A percentile compares a stretch with the other conserved stretches of the same genome.
Evolutionary conservation across 148 eudicot genomes (phyloP).

Genomic region (Selenicereus undatus): DNA sequence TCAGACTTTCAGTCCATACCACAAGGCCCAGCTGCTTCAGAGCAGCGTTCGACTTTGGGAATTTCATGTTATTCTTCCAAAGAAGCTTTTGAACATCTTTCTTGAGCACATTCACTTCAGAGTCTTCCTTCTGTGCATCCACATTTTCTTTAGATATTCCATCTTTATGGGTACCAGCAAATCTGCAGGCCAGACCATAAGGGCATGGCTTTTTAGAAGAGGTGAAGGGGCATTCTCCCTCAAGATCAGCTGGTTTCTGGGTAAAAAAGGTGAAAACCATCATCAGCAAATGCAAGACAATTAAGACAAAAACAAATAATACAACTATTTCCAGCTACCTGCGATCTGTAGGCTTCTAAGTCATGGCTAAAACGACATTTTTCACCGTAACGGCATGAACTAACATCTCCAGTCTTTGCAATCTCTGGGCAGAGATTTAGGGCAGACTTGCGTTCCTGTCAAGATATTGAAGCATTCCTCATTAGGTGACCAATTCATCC

Average conservation of each 20-base stretch:
- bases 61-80: conserved; percentile 93
- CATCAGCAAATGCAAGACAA: not conserved
- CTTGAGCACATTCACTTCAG: conserved; percentile 64
- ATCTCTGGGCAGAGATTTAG: conserved; percentile 65
- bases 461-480: conserved; percentile 7
- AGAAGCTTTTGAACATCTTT: conserved; percentile 91
- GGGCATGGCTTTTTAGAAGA: conserved; percentile 56
- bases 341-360: conserved; percentile 69
- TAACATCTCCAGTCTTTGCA: conserved; percentile 60
- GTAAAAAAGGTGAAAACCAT: not conserved
- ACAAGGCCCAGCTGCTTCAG: conserved; percentile 73
- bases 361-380: conserved; percentile 93
- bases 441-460: conserved; percentile 66
- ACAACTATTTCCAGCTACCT: conserved; percentile 35
- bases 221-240: conserved; percentile 76
- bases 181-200: conserved; percentile 83
- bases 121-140: conserved; percentile 29
- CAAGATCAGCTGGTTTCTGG: conserved; percentile 84
- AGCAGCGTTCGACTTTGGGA: conserved; percentile 67
- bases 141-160: conserved; percentile 27
- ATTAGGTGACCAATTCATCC: not conserved
- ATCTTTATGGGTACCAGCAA: conserved; percentile 60
- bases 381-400: conserved; percentile 57
- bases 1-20: conserved; percentile 37
- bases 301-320: not conserved